phyloP scores from a whole-genome alignment of 305 asterid genomes.

The Fraxinus xanthoxyloides region DNA sequence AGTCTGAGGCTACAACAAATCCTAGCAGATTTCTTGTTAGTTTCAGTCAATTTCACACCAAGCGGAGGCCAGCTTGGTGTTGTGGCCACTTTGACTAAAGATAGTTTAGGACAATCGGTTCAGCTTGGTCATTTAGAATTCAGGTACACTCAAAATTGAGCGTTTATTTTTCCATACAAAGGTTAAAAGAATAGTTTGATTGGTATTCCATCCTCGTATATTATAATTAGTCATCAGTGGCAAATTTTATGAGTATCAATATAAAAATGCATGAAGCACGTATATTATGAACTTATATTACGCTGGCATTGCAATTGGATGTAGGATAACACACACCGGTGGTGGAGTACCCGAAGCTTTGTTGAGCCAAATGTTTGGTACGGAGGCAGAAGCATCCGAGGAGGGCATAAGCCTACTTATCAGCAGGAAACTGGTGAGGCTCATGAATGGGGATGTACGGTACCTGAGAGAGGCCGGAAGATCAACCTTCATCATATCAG shows the following conservation, averaged over 20 bases:
- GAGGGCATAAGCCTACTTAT: slow-evolving; percentile 83
- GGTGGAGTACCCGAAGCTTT: slow-evolving; percentile 78
- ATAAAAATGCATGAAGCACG: background rate
- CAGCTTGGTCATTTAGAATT: slow-evolving; percentile 82
- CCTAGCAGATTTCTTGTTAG: slow-evolving; percentile 62
- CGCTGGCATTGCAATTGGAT: slow-evolving; percentile 6
- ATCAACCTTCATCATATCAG: slow-evolving; percentile 72
- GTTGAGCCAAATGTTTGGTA: slow-evolving; percentile 74
- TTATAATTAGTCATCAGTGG: background rate
- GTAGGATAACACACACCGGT: slow-evolving; percentile 75
- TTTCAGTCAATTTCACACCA: slow-evolving; percentile 56
- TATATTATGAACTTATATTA: background rate
- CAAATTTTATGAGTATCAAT: background rate
- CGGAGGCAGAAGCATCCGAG: slow-evolving; percentile 49
- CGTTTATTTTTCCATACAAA: background rate
- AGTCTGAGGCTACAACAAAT: slow-evolving; percentile 83
- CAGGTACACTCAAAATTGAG: slow-evolving; percentile 41
- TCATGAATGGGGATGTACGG: slow-evolving; percentile 92
- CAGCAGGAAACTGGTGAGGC: slow-evolving; percentile 80
- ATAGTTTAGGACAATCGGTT: slow-evolving; percentile 65
- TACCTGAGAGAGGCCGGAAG: slow-evolving; percentile 74
- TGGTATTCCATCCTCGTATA: background rate
- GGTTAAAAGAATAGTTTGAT: background rate
- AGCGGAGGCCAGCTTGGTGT: slow-evolving; percentile 64
- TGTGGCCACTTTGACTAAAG: slow-evolving; percentile 52